Base-by-base conservation (phyloP, 2,329 filamentous ascomycete species). In the Thielaviopsis ethacetica region DNA sequence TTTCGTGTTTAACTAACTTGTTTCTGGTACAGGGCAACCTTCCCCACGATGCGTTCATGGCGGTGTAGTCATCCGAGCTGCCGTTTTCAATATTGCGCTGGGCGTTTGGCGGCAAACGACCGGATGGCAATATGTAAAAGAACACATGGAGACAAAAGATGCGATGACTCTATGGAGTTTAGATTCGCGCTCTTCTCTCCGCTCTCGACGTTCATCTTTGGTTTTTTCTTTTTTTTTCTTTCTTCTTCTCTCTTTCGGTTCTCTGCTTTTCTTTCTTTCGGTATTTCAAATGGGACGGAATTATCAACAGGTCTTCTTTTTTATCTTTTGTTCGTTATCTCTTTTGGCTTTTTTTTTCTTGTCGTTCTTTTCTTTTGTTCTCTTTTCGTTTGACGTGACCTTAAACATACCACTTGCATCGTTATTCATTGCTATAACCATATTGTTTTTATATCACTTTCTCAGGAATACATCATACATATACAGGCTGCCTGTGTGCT, bases 11-110 rank as follows among this genome's bases (percentile, higher is more conserved):
- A 12, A 17, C 56, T 56, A 56, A 61, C 56, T 38, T 53, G 41
- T 12, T 34, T 34, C 4, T 54, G 10, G 10, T 30, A 49, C 44
- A 62, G 61, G 53, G 53, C 19, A 54, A 56, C 6, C 58, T 62
- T 24, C 61, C 61, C 12, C 44, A 56, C 22, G 61, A 62, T 49
- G 61, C 61, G n/a, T 62, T 62, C 26, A 57, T 59, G 30, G 41
- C 56, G 34, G 10, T n/a, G 13, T 30, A n/a, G 21, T 21, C 13
- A 10, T 54, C 5, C 41, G 13, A n/a, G 51, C 17, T 49, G n/a
- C 44, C n/a, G n/a, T n/a, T n/a, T n/a, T 49, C 6, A n/a, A n/a
- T 21, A 21, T 21, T 49, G 44, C 2, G n/a, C 3, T 49, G 44
- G 17, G 17, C n/a, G 44, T 49, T 49, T 49, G 44, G 21, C n/a